These are phyloP conservation scores for Saccharomyces paradoxus DNA, from an alignment of 805 yeast species.

Conservation along the genomic window DNA sequence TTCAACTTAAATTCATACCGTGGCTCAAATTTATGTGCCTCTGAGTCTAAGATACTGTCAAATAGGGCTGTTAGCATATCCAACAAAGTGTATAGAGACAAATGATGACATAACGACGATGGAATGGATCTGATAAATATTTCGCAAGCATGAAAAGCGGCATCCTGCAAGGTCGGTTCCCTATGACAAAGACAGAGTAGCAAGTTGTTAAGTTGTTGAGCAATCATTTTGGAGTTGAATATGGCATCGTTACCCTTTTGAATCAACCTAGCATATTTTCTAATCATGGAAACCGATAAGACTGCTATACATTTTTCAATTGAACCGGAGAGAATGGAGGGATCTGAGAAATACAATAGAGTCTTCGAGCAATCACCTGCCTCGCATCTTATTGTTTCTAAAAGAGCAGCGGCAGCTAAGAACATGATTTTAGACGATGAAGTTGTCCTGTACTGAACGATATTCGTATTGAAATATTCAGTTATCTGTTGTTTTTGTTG, in stretches of 20 bases:
- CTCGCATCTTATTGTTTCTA: constrained; percentile 71
- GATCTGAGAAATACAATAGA: constrained; percentile 76
- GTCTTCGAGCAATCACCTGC: constrained; percentile 77
- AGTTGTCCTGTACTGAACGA: constrained; percentile 45
- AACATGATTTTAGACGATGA: constrained; percentile 80
- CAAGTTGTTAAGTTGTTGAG: constrained; percentile 61
- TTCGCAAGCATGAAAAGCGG: constrained; percentile 74
- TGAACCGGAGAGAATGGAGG: constrained; percentile 62
- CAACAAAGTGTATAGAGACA: constrained; percentile 65
- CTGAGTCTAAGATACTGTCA: constrained; percentile 76
- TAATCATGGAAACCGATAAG: constrained; percentile 52
- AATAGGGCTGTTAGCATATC: constrained; percentile 74
- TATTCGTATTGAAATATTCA: constrained; percentile 32
- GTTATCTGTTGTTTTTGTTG: constrained; percentile 57
- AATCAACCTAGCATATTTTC: constrained; percentile 47
- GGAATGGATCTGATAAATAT: constrained; percentile 59
- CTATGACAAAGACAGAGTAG: constrained; percentile 73
- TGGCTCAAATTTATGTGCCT: constrained; percentile 78
- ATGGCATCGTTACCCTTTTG: constrained; percentile 44
- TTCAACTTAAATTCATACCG: constrained; percentile 51
- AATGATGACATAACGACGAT: constrained; percentile 66
- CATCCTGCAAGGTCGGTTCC: constrained; percentile 60
- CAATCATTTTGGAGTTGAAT: constrained; percentile 50
- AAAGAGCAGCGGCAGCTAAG: constrained; percentile 67
- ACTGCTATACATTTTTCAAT: constrained; percentile 61